phyloP scores from a whole-genome alignment of 1,284 basidiomycete species.

The Cutaneotrichosporon dermatis region DNA sequence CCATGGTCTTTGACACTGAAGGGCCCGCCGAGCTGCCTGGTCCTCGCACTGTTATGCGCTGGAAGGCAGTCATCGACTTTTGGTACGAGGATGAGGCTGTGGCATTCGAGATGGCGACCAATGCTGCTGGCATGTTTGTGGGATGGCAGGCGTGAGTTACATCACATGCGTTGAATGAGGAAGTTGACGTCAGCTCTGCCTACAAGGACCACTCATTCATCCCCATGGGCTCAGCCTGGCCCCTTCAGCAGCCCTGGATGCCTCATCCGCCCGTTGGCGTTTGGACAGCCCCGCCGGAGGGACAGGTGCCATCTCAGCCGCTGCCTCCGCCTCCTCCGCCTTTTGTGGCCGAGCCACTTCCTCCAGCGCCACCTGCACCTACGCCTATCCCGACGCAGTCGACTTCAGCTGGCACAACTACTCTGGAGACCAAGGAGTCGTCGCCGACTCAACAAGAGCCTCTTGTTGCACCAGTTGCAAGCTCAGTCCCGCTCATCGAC shows the following conservation, averaged over 20 bases:
- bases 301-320: no score
- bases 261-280: not conserved
- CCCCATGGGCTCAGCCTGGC: not conserved
- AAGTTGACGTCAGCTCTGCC: slow-evolving; percentile 4
- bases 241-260: not conserved
- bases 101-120: slow-evolving; percentile 60
- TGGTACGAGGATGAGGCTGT: slow-evolving; percentile 82
- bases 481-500: no score
- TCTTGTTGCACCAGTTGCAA: no score
- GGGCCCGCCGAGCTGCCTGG: slow-evolving; percentile 64
- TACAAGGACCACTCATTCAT: slow-evolving; percentile 13
- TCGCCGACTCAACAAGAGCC: no score
- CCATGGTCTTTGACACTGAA: slow-evolving; percentile 52
- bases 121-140: slow-evolving; percentile 19
- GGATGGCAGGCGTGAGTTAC: slow-evolving; percentile 39
- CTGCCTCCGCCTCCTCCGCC: no score
- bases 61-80: slow-evolving; percentile 72
- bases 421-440: no score
- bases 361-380: no score
- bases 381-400: no score
- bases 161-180: not conserved
- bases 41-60: slow-evolving; percentile 49
- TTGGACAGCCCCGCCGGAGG: no score
- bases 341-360: no score
- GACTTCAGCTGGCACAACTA: no score